Conservation (phyloP, 2,329 filamentous ascomycete genomes). For the Exophiala aquamarina region DNA sequence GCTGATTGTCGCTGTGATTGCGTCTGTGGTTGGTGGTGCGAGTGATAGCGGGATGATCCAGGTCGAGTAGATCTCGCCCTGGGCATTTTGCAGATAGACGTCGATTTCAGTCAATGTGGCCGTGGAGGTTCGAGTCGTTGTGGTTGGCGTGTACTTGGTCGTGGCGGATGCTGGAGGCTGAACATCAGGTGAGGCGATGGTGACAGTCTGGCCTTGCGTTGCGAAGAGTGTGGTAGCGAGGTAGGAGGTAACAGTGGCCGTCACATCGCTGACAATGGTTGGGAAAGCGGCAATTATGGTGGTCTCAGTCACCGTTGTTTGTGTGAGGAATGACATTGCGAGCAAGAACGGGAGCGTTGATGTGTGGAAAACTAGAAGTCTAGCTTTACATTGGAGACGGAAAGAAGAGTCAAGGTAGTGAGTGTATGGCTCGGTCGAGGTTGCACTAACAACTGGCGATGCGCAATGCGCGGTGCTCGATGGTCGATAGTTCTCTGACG, state of each 20-base stretch:
- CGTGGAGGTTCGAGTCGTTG: conserved; percentile 15
- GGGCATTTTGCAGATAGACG: conserved; percentile 20
- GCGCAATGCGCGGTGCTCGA: not conserved
- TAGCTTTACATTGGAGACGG: too few species aligned
- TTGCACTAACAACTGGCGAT: too few species aligned
- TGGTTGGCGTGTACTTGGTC: conserved; percentile 16
- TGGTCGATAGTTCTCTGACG: too few species aligned
- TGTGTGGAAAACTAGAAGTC: too few species aligned
- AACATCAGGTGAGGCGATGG: conserved; percentile 9
- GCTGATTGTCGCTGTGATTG: conserved; percentile 1
- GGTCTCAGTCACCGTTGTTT: conserved; percentile 1
- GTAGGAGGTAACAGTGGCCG: conserved; percentile 14
- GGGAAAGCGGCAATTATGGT: too few species aligned
- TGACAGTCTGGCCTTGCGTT: conserved; percentile 19
- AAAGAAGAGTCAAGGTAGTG: too few species aligned
- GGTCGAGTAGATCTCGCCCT: conserved; percentile 21
- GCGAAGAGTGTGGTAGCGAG: conserved; percentile 17
- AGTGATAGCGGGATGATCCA: conserved; percentile 10
- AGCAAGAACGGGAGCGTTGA: not conserved
- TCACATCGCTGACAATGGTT: conserved; percentile 11
- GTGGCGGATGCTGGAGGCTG: conserved; percentile 1
- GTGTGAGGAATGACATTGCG: not conserved
- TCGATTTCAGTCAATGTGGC: conserved; percentile 23
- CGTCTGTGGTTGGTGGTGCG: not conserved
- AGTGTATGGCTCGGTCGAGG: too few species aligned